Percentiles rank a stretch among this genome's conserved stretches.
Evolutionary conservation across 2,329 filamentous ascomycete species (phyloP).

Genomic region (Trichoderma sp.): DNA sequence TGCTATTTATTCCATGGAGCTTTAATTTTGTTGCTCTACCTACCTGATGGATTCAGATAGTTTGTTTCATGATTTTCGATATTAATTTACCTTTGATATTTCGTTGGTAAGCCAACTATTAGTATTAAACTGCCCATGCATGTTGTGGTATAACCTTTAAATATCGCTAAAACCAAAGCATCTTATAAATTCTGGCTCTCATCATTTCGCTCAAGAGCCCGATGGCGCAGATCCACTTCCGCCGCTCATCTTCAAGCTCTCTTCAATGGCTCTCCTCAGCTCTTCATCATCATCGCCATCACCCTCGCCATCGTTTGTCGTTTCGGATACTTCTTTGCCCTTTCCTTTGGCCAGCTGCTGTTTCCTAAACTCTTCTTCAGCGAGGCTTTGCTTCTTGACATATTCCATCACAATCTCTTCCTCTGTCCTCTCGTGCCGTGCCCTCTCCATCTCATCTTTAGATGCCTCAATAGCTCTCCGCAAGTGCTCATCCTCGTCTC

Average conservation of each 20-base stretch:
- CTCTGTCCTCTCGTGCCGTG: slow-evolving; percentile 54
- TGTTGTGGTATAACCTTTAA: neutral
- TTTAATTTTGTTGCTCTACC: neutral
- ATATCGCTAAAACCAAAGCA: neutral
- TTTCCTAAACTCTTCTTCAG: slow-evolving; percentile 59
- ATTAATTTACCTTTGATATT: neutral
- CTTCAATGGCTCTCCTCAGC: slow-evolving; percentile 55
- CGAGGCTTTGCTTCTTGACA: slow-evolving; percentile 73
- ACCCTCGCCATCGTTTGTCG: slow-evolving; percentile 42
- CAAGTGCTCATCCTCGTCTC: slow-evolving; percentile 42
- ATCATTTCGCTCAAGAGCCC: neutral
- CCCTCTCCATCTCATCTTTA: slow-evolving; percentile 44
- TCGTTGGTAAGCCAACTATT: neutral
- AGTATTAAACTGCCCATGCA: neutral
- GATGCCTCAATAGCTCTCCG: slow-evolving; percentile 49
- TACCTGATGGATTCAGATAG: neutral
- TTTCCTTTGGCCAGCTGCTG: slow-evolving; percentile 37
- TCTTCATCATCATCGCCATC: slow-evolving; percentile 61
- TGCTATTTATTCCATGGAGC: neutral
- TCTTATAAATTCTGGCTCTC: neutral
- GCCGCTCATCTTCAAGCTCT: slow-evolving; percentile 51
- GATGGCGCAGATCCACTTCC: slow-evolving; percentile 32
- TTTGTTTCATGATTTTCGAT: neutral
- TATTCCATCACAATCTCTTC: slow-evolving; percentile 76
- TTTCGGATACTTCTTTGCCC: slow-evolving; percentile 32